Evolutionary conservation across 2,329 filamentous ascomycete genomes (phyloP), one percentile per base, ranked within the genome.

Genomic region (Pyricularia sp.): DNA sequence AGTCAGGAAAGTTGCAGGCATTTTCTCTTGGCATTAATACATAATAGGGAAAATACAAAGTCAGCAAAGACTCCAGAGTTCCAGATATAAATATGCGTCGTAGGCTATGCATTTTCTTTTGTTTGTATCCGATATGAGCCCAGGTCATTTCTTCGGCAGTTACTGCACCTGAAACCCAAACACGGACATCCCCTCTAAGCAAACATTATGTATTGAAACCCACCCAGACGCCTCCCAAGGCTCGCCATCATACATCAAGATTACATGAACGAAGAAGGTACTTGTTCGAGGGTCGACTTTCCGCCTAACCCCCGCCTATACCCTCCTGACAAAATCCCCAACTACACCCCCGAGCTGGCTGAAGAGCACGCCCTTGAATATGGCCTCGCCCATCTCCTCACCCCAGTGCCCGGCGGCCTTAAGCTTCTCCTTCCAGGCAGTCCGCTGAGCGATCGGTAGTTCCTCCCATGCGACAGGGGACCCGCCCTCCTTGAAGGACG

Each of bases 361-460:
- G 75, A 96, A 96, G 67, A 96, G 77, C 35, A 96, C 83, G 2
- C 90, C 89, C 75, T 87, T 86, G 69, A 96, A 82, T 33, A 94
- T 84, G 10, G 80, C 81, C 78, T 93, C 90, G 2, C 90, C 89
- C 79, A 93, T 89, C 49, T 84, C 81, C 72, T 88, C 86, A n/a
- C 84, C 84, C 91, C 90, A 96, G 68, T 91, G 84, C 0, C 91
- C 91, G 0, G 89, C 87, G 65, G 87, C 81, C 65, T 79, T 79
- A 44, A 96, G 79, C 71, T 82, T 84, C 69, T 82, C 75, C 76
- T 86, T 91, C 91, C 91, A 96, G 22, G 79, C 77, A 63, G 79
- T 76, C 73, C 84, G 84, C 74, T 93, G 84, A 64, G 83, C 76
- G 13, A 81, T 78, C 6, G 79, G 78, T 60, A 96, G 75, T 66